Base-by-base conservation (phyloP, 495 filamentous ascomycete genomes). In the Penicillium subrubescens region DNA sequence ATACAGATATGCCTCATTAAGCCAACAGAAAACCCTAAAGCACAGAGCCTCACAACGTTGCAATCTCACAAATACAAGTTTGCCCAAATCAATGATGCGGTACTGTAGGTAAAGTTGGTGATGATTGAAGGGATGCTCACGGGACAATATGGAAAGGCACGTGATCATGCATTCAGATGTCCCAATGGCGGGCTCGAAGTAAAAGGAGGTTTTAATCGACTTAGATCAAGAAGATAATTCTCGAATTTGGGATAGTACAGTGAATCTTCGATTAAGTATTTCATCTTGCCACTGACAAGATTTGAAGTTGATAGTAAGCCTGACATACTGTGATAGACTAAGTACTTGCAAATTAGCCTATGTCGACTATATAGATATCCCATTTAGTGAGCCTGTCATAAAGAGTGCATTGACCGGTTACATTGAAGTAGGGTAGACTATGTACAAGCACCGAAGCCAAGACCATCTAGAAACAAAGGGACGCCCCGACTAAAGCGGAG, bases 361-460 rank as follows among this genome's bases (percentile, higher is more conserved):
- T 2, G 12, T n/a, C 17, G 15, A 17, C 48, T 52, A 6, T 7
- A 50, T 11, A 27, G 25, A 7, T 8, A 21, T 17, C 12, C n/a
- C 25, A 52, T 8, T 52, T n/a, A 10, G 2, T 25, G 15, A 10
- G 8, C 5, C 6, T 8, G 5, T 7, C 25, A 6, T 15, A 31
- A 31, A 29, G 48, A 8, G 23, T 29, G 12, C 7, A 12, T 29
- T 27, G 25, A 51, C 25, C 5, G 25, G 48, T 17, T 31, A 52
- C 21, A 23, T 48, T 25, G 44, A 52, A 52, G 15, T 17, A 31
- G 46, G 19, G 59, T 53, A n/a, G 27, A 53, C 34, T 67, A 60
- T 67, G 57, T 67, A 67, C 65, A 67, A 57, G 15, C 14, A 23
- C 21, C 34, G 44, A 48, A 19, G 21, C 21, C 44, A 48, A 46